Conservation (phyloP, 2,329 filamentous ascomycete genomes). For the Trichoderma sp. region DNA sequence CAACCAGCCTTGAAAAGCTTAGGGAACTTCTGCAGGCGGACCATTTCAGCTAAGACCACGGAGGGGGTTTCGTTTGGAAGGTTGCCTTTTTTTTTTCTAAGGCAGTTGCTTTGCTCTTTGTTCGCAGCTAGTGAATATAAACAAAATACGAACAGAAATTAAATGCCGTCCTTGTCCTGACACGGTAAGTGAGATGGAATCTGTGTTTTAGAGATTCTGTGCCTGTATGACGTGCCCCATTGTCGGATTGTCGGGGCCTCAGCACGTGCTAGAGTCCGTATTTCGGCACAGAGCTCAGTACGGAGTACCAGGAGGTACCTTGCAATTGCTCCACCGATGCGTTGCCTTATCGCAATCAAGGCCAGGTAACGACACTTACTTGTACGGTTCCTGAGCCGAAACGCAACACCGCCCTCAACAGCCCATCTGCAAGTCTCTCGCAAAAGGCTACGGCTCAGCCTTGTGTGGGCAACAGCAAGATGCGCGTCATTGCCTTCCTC, state of each 20-base stretch:
- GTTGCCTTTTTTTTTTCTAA: neutral
- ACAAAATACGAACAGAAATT: neutral
- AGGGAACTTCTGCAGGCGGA: neutral
- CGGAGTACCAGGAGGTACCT: neutral
- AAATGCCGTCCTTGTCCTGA: neutral
- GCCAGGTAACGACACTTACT: conserved; percentile 2
- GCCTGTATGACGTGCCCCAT: neutral
- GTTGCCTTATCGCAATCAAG: conserved; percentile 10
- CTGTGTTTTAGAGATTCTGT: neutral
- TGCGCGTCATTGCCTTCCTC: conserved; percentile 43
- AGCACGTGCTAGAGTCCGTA: conserved; percentile 8
- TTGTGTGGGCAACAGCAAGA: conserved; percentile 31
- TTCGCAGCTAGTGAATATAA: neutral
- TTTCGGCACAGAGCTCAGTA: neutral
- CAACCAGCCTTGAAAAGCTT: neutral
- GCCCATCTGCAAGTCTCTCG: neutral
- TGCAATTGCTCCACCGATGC: neutral
- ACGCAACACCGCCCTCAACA: neutral
- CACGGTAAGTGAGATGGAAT: neutral
- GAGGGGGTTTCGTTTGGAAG: neutral
- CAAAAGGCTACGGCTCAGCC: neutral
- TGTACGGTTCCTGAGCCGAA: neutral
- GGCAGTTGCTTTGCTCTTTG: neutral
- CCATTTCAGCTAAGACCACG: neutral
- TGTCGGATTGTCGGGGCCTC: neutral